Evolutionary conservation across 2,329 filamentous ascomycete genomes (phyloP), one percentile per base, ranked within the genome.

Genomic region (Aspergillus uvarum): DNA sequence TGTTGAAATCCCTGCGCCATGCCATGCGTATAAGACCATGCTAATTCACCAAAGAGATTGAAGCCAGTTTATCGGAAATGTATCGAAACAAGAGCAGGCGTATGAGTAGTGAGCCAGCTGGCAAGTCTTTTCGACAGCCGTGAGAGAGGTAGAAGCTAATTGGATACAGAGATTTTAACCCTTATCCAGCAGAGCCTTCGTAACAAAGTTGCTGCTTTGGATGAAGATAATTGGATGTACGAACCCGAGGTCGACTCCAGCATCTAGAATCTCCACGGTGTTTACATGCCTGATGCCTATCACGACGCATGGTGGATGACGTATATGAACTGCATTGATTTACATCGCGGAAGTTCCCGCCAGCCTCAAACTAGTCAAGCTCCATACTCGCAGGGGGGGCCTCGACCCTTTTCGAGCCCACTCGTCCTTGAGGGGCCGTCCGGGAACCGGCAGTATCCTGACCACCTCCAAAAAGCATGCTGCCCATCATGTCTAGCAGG

Each of bases 401-500:
- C 58, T 81, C 79, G 38, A 82, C 79, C 65, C 76, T 80, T 72
- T 78, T 83, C 47, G 76, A 71, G 59, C 80, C 64, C 32, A 56
- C 62, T 56, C 65, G 68, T n/a, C 65, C 62, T 61, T 74, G 73
- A 29, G 70, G 63, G 51, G 67, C 65, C 32, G 79, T 80, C 48
- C 54, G 55, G 57, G 74, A 72, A 44, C 70, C 74, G 35, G 74
- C 72, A 52, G 77, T 74, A 42, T 66, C 67, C 22, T 83, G 84
- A 26, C 83, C 85, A 6, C 87, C 89, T 21, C 92, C 92, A 52
- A 93, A 93, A 71, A 99, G 90, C 82, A 99, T 86, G 63, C 87
- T 93, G 51, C 92, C 93, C 90, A 99, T 96, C 93, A 99, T 98
- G 74, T 99, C 95, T 77, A 98, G 87, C 76, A 99, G 81, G 3